Evolutionary conservation across 2,329 filamentous ascomycete species (phyloP).

Genomic region (Alternaria burnsii): DNA sequence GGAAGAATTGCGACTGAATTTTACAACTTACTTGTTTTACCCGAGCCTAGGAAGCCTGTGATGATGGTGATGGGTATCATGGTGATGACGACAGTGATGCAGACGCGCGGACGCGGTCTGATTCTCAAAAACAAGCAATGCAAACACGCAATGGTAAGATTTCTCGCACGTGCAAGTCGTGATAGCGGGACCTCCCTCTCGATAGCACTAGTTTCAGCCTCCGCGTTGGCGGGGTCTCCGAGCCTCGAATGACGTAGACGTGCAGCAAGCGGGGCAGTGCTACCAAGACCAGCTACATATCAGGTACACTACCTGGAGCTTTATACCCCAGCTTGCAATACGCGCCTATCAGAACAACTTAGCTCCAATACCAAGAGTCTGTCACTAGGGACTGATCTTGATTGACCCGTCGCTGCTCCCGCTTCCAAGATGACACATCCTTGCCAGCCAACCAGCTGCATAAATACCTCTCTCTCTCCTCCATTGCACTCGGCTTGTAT

Average conservation of each 20-base stretch:
- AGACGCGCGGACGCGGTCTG: neutral
- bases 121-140: neutral
- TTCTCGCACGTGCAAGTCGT: conserved; percentile 9
- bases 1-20: neutral
- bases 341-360: neutral
- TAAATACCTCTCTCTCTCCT: conserved; percentile 23
- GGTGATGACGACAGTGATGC: neutral
- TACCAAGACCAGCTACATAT: conserved; percentile 9
- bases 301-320: conserved; percentile 20
- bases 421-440: conserved; percentile 6
- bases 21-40: conserved; percentile 75
- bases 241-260: conserved; percentile 18
- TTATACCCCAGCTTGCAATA: neutral
- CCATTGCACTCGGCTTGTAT: neutral
- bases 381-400: conserved; percentile 12
- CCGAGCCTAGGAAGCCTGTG: conserved; percentile 94
- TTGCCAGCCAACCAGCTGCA: conserved; percentile 4
- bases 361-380: conserved; percentile 10
- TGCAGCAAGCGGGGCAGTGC: conserved; percentile 12
- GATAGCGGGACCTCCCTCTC: conserved; percentile 6
- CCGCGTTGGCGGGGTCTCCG: conserved; percentile 6
- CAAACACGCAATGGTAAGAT: neutral
- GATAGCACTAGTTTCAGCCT: conserved; percentile 8
- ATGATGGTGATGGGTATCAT: conserved; percentile 89
- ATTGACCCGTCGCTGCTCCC: conserved; percentile 6